Evolutionary conservation across 805 yeast genomes (phyloP), one percentile per base, ranked within the genome.

Genomic region (Wickerhamiella australiensis): DNA sequence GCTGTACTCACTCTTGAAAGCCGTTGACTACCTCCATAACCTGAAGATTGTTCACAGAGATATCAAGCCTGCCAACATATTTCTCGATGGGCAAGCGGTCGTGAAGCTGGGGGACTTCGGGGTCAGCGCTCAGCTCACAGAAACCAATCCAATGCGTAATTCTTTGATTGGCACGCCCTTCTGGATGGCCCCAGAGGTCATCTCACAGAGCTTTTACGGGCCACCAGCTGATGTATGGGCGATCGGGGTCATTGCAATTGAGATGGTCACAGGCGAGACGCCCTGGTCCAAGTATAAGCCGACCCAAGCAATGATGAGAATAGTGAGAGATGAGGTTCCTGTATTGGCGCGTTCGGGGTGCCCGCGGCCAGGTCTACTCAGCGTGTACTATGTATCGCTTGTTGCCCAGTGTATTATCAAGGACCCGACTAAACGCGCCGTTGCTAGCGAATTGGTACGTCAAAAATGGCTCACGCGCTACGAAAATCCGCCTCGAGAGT

Each of bases 141-240:
- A 71, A 40, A 73, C 81, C 13, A 50, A 64, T 41, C 64, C 69
- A 22, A 71, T 71, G 53, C 75, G 80, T 55, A 76, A 76, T 50
- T 85, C 96, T 0, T 81, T 88, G 71, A 95, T 87, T 44, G 97
- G 97, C 1, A 87, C 96, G 0, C 96, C 96, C 13, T 85, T 77
- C 64, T 88, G 96, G 96, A 88, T 92, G 97, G 98, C 98, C 0
- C 98, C 98, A 0, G 98, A 92, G 63, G 83, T 90, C n/a, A 82
- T 92, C 38, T 62, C 70, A 3, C 62, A 73, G 59, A 63, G 67
- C 9, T 94, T 92, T 1, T 87, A 92, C 63, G 75, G 84, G 60
- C 83, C 80, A 54, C 84, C 82, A 59, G 95, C 87, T 1, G 98
- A 92, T 62, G 84, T 92, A 47, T 92, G 98, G 98, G 86, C 96